Evolutionary conservation across 176 grass and related monocot genomes (phyloP).

Genomic region (Phragmites australis): DNA sequence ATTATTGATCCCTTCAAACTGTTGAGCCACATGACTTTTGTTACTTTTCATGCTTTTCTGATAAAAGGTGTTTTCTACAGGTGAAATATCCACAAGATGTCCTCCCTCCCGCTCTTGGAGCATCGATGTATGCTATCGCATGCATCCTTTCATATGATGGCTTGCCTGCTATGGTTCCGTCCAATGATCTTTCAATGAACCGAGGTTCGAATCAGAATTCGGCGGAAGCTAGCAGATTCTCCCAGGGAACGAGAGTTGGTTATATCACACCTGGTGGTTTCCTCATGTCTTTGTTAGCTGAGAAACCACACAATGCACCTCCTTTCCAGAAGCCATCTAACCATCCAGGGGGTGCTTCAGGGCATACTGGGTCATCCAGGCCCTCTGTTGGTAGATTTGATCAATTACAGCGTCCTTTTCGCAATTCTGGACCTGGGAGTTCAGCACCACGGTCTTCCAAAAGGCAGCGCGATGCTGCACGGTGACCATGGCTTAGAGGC

Average conservation of each 20-base stretch:
- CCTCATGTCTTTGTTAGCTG: constrained; percentile 58
- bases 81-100: constrained; percentile 73
- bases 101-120: constrained; percentile 69
- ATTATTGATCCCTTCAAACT: constrained; percentile 2
- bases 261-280: constrained; percentile 62
- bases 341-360: constrained; percentile 15
- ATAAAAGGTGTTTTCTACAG: constrained; percentile 48
- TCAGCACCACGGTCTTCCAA: constrained; percentile 58
- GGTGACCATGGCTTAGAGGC: neutral
- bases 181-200: constrained; percentile 10
- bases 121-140: constrained; percentile 77
- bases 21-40: neutral
- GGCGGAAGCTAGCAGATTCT: constrained; percentile 25
- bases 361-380: constrained; percentile 12
- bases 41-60: neutral
- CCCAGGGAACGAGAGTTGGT: constrained; percentile 39
- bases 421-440: constrained; percentile 34
- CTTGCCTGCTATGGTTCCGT: constrained; percentile 50
- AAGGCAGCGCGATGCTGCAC: constrained; percentile 46
- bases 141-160: constrained; percentile 81
- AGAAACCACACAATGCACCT: constrained; percentile 6
- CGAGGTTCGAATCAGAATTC: constrained; percentile 9
- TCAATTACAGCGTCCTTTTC: constrained; percentile 27
- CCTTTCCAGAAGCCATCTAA: constrained; percentile 16
- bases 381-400: constrained; percentile 28